A percentile compares a stretch with the other conserved stretches of the same genome.
phyloP scores from a whole-genome alignment of 306 rosid genomes.

The Vigna unguiculata region DNA sequence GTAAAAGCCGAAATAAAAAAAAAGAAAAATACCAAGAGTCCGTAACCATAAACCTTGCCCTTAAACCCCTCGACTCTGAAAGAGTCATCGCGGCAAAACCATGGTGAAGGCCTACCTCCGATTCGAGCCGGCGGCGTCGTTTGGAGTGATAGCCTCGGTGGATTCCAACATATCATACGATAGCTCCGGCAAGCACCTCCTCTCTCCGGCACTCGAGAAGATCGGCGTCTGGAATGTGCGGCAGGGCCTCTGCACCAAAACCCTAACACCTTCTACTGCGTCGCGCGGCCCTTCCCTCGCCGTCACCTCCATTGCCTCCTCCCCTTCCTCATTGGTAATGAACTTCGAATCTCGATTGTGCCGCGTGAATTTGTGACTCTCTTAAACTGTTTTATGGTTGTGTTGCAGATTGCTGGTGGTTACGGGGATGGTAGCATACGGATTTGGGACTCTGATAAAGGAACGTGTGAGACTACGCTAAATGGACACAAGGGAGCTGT shows the following conservation, averaged over 20 bases:
- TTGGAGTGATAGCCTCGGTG: conserved; percentile 85
- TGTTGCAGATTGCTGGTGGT: conserved; percentile 78
- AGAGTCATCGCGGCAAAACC: conserved; percentile 20
- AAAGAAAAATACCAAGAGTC: background rate
- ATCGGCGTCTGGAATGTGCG: conserved; percentile 89
- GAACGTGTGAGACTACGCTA: conserved; percentile 81
- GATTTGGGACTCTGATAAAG: conserved; percentile 82
- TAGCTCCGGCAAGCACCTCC: conserved; percentile 80
- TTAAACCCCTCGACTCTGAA: conserved; percentile 37
- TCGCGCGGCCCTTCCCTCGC: conserved; percentile 67
- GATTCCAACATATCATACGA: conserved; percentile 77
- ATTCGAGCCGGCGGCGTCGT: conserved; percentile 78
- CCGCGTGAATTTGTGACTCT: background rate
- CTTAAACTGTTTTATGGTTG: background rate
- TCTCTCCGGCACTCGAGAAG: conserved; percentile 91
- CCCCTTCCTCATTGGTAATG: conserved; percentile 65
- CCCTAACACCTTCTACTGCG: conserved; percentile 62
- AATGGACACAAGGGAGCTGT: conserved; percentile 97
- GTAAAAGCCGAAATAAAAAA: no score
- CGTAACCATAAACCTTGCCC: conserved; percentile 42
- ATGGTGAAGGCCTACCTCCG: conserved; percentile 96
- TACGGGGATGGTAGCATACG: conserved; percentile 87
- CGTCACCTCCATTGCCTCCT: conserved; percentile 73
- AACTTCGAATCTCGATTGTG: background rate
- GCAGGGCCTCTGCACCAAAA: conserved; percentile 81